Evolutionary conservation across 192 early-diverging fungal species (phyloP), one percentile per base, ranked within the genome.

Genomic region (Gonapodya sp.): DNA sequence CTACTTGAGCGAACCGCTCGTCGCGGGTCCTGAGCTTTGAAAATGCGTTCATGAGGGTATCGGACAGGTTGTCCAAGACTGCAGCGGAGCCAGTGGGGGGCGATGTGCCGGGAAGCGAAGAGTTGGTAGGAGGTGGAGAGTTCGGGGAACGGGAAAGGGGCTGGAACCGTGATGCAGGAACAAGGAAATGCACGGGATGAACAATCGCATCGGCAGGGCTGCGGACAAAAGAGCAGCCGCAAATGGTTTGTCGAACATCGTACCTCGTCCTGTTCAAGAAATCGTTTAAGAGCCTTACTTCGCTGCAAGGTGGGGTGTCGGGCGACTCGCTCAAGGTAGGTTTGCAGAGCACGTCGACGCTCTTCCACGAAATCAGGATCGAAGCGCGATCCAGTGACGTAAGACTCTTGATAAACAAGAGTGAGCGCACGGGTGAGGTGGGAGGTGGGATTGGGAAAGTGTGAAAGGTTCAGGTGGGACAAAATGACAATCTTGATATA

Each of bases 341-440:
- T 89, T 84, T 97, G 94, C 74, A 99, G 86, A 79, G 88, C 88
- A 75, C 86, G 80, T 64, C 91, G 86, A 35, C 96, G 87, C 86
- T 92, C 93, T 80, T 93, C 91, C 24, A 97, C 91, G 91, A 99
- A 99, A 36, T 98, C 96, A 1, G 89, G 84, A 82, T 92, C 92
- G 85, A 99, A 99, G 36, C 97, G 88, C 85, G 98, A 95, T 1
- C 97, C 97, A 31, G 95, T 97, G 30, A 99, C 86, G 82, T 97
- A 99, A 0, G 80, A 81, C 79, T 81, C 80, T 81, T 24, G 46
- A 16, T 64, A 16, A 64, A 64, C 8, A 64, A 64, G 8, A 24
- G 46, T 64, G 8, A 8, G 24, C 24, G 46, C 8, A 64, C 8
- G 46, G 46, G 24, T 64, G 8, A 8, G 46, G 46, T 64, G 46